phyloP scores from a whole-genome alignment of 345 rosid genomes.

The Brassica rapa region DNA sequence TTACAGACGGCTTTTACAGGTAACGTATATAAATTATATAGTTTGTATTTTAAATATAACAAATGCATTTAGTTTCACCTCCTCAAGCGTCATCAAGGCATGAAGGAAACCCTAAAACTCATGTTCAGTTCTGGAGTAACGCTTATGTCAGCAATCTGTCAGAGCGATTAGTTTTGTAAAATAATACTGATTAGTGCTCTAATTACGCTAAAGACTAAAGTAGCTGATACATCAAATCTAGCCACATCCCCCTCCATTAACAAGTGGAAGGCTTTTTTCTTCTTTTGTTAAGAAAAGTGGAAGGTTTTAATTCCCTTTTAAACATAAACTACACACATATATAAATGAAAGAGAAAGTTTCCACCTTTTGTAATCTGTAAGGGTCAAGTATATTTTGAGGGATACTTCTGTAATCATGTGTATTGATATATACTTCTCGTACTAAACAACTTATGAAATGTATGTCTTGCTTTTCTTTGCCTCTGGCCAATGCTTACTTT shows the following conservation, averaged over 20 bases:
- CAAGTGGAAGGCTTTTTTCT: slow-evolving; percentile 27
- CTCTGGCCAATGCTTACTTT: not conserved
- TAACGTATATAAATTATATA: not conserved
- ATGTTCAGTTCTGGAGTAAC: slow-evolving; percentile 14
- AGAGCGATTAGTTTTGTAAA: slow-evolving; percentile 5
- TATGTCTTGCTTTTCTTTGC: not conserved
- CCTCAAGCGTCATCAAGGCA: not conserved
- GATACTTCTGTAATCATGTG: not conserved
- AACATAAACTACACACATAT: slow-evolving; percentile 16
- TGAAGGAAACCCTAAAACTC: not conserved
- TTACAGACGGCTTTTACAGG: not conserved
- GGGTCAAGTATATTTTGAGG: slow-evolving; percentile 11
- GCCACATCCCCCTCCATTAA: slow-evolving; percentile 34
- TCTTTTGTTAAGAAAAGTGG: not conserved
- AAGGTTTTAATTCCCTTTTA: not conserved
- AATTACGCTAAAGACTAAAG: slow-evolving; percentile 23
- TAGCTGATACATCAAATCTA: slow-evolving; percentile 36
- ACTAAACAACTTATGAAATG: not conserved
- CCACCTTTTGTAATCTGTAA: not conserved
- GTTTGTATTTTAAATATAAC: not conserved
- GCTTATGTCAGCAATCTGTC: slow-evolving; percentile 35
- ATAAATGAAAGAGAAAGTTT: slow-evolving; percentile 5
- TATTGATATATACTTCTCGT: not conserved
- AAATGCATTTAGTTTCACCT: not conserved
- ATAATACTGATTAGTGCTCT: slow-evolving; percentile 38